Percentiles rank a stretch among this genome's conserved stretches.
phyloP scores from a whole-genome alignment of 139 green algal genomes.

The Chlorella sp. region DNA sequence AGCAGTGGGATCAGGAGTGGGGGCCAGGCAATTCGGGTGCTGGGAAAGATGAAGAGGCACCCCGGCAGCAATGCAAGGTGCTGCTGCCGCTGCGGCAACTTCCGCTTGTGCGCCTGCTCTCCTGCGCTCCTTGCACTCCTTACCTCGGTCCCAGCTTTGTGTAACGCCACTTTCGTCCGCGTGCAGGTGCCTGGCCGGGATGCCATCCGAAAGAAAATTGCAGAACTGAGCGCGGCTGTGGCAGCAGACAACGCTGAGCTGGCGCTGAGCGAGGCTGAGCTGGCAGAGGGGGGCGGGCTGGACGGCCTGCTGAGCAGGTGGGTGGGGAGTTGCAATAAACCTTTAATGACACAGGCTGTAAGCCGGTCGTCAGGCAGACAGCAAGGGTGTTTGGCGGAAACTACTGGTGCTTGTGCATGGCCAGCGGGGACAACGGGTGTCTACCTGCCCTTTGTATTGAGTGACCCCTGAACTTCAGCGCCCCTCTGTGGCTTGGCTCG shows the following conservation, averaged over 20 bases:
- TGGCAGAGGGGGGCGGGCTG: constrained; percentile 52
- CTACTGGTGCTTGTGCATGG: no score
- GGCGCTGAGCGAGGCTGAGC: constrained; percentile 51
- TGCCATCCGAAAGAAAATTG: constrained; percentile 35
- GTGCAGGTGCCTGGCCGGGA: constrained; percentile 24
- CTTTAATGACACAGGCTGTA: not conserved
- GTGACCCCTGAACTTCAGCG: no score
- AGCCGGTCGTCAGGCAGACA: not conserved
- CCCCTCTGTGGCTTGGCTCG: not conserved
- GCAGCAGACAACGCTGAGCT: not conserved
- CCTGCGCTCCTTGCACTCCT: no score
- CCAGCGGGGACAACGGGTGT: no score
- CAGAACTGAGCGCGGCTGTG: constrained; percentile 19
- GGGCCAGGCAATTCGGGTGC: no score
- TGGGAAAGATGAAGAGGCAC: no score
- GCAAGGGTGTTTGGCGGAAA: no score
- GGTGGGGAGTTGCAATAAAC: not conserved
- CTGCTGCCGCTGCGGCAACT: no score
- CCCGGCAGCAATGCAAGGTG: no score
- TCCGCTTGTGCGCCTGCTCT: no score
- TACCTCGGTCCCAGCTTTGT: not conserved
- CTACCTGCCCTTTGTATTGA: no score
- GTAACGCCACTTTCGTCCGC: not conserved
- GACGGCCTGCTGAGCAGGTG: constrained; percentile 60
- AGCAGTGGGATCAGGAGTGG: no score